Base-by-base conservation (phyloP, 441 rosid species). In the Aleurites moluccanus region DNA sequence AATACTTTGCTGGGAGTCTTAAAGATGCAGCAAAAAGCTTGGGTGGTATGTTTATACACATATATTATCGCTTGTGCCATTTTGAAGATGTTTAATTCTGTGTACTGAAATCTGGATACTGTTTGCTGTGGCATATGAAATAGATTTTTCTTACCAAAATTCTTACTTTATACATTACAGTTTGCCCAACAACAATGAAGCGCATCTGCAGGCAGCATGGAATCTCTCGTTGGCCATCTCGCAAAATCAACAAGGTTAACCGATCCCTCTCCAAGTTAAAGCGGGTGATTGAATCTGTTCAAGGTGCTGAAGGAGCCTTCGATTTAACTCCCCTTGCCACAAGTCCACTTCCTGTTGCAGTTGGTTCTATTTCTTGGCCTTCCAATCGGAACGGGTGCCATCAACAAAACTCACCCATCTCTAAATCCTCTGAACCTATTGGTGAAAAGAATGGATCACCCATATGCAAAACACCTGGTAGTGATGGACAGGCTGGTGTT, bases 181-280 rank as follows among this genome's bases (percentile, higher is more conserved):
- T 95, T 82, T 95, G 98, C 72, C 99, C 98, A n/a, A 95, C 98
- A 23, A 95, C 99, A 76, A 92, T 95, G 99, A 95, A 95, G 88
- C 96, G 98, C 21, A 95, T 95, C 79, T 95, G 99, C 86, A 84
- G 98, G 83, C 98, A 94, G 81, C 96, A 92, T 57, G 97, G 98
- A 78, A 92, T 94, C 80, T 87, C 94, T 28, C 80, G 97, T 60
- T 95, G 99, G 99, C 98, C 99, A 57, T 92, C 99, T 80, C 97
- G 98, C 76, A 92, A 92, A 87, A 95, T 92, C 79, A 92, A 91
- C 85, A 92, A 95, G 83, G 98, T 95, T 69, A 92, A 90, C 69
- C 89, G 93, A 28, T 92, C 98, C 40, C 93, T 92, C 71, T 78
- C 88, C 70, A 91, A 87, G 83, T 86, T 95, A 47, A 90, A 95